These are phyloP conservation scores for Xylariales sp. DNA, from an alignment of 2,329 filamentous ascomycete genomes.

Conservation along the genomic window DNA sequence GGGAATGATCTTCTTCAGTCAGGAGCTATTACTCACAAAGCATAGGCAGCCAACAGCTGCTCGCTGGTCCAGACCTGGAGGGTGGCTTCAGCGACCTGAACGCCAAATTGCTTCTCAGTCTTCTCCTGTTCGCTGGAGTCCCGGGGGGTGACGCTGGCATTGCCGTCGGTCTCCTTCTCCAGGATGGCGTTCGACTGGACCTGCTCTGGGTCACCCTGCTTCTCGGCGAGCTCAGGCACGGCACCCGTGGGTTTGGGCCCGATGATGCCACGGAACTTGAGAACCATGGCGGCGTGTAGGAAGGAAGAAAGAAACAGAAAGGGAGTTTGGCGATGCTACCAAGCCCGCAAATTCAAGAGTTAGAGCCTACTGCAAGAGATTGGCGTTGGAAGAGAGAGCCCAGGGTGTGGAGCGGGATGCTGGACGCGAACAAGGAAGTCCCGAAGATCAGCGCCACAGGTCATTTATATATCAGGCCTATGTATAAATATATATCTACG, in stretches of 20 bases:
- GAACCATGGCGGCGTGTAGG: conserved; percentile 5
- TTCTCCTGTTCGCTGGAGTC: conserved; percentile 4
- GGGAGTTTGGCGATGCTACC: too few species aligned
- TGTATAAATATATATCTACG: too few species aligned
- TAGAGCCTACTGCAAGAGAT: too few species aligned
- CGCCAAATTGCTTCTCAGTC: conserved; percentile 11
- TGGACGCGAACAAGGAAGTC: too few species aligned
- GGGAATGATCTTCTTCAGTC: not conserved
- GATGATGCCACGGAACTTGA: conserved; percentile 9
- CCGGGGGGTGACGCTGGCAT: not conserved
- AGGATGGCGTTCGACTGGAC: conserved; percentile 1
- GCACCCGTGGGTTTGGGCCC: conserved; percentile 5
- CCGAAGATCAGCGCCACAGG: too few species aligned
- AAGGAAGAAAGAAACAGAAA: too few species aligned
- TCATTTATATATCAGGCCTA: too few species aligned
- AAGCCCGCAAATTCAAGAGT: too few species aligned
- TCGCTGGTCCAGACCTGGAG: conserved; percentile 10
- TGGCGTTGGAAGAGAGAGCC: too few species aligned
- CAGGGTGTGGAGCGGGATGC: too few species aligned
- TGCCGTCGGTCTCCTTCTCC: conserved; percentile 5
- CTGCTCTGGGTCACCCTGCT: conserved; percentile 7
- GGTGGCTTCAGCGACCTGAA: conserved; percentile 10
- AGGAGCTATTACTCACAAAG: conserved; percentile 7
- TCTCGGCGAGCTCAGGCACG: conserved; percentile 2
- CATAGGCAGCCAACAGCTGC: conserved; percentile 10